These are phyloP conservation scores for Cordyceps fumosorosea DNA, from an alignment of 2,329 filamentous ascomycete genomes.

Conservation along the genomic window DNA sequence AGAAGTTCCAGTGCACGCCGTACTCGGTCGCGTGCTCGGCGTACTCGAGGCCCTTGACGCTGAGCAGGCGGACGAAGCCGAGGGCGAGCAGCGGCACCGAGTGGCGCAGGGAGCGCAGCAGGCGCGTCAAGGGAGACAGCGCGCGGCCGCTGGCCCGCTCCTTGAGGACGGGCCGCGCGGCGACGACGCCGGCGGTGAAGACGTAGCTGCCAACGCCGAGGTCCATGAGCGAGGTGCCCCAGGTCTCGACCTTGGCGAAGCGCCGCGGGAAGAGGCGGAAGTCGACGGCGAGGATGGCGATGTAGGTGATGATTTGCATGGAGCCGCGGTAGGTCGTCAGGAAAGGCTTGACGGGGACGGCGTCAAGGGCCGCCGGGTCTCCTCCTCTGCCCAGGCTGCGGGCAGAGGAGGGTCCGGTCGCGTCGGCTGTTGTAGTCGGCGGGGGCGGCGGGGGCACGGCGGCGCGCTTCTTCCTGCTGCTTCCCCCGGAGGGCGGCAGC, in stretches of 20 bases:
- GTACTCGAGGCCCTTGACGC: constrained; percentile 91
- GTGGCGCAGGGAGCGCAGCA: constrained; percentile 66
- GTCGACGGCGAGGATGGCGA: constrained; percentile 94
- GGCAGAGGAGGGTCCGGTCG: too few species aligned
- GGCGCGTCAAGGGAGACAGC: constrained; percentile 47
- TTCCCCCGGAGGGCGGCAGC: constrained; percentile 31
- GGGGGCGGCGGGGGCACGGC: constrained; percentile 36
- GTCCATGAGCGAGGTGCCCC: constrained; percentile 99
- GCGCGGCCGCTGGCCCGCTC: constrained; percentile 48
- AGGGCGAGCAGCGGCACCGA: constrained; percentile 76
- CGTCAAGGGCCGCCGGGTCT: constrained; percentile 20
- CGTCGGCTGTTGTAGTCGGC: too few species aligned
- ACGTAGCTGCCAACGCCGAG: constrained; percentile 96
- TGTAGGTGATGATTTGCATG: constrained; percentile 86
- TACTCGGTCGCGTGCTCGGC: constrained; percentile 97
- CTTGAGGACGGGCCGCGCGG: constrained; percentile 72
- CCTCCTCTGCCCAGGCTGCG: too few species aligned
- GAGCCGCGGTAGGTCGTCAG: constrained; percentile 83
- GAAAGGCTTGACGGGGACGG: constrained; percentile 80
- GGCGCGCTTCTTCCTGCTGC: constrained; percentile 40
- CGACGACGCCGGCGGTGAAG: constrained; percentile 88
- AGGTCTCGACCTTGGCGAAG: constrained; percentile 98
- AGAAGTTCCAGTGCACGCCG: constrained; percentile 99
- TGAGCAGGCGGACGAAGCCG: constrained; percentile 74
- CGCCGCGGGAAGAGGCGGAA: constrained; percentile 88